A percentile compares a stretch with the other conserved stretches of the same genome.
Evolutionary conservation across 306 rosid genomes (phyloP).

Genomic region (Malus fusca): DNA sequence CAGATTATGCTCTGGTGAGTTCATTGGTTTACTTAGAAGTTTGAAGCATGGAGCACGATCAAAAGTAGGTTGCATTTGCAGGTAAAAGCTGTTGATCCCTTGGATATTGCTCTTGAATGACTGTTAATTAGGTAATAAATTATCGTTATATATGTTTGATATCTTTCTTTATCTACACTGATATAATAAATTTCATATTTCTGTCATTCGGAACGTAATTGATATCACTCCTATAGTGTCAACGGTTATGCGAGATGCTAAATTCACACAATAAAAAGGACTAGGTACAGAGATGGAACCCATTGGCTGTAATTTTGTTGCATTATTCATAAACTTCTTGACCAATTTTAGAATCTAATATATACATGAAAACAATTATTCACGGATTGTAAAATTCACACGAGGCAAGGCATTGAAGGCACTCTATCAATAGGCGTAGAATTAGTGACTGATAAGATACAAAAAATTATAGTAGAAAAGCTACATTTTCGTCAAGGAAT

Average conservation of each 20-base stretch:
- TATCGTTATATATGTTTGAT: background rate
- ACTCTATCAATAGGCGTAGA: background rate
- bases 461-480: background rate
- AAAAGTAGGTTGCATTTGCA: background rate
- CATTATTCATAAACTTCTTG: background rate
- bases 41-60: background rate
- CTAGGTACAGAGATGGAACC: background rate
- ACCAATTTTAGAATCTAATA: background rate
- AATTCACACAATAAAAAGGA: background rate
- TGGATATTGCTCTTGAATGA: background rate
- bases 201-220: background rate
- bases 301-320: background rate
- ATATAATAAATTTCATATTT: background rate
- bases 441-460: background rate
- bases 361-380: background rate
- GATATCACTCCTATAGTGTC: background rate
- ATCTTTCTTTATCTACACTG: background rate
- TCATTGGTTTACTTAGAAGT: background rate
- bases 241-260: background rate
- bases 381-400: background rate
- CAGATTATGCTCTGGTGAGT: background rate
- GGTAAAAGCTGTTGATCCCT: background rate
- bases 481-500: background rate
- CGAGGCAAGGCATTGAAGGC: background rate
- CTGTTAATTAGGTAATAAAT: background rate